These are phyloP conservation scores for Aleurites moluccanus DNA, from an alignment of 441 rosid species.

Conservation along the genomic window DNA sequence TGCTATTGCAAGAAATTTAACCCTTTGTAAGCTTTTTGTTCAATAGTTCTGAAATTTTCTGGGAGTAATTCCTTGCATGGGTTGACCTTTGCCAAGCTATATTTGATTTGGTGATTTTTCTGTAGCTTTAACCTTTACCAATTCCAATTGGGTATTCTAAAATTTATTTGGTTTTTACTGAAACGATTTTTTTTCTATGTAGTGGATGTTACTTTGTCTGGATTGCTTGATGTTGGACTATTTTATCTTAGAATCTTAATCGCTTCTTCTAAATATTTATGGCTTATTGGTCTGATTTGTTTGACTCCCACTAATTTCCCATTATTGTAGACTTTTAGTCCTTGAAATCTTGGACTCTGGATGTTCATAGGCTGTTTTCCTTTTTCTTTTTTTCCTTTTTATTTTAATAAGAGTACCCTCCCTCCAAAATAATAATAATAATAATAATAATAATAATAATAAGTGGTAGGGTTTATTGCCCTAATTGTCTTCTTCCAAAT, in stretches of 20 bases:
- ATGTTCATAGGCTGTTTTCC: neutral
- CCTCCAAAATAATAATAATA: too few relatives aligned
- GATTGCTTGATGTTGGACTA: slow-evolving; percentile 7
- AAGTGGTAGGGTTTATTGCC: neutral
- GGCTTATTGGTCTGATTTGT: neutral
- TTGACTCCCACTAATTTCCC: neutral
- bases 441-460: too few relatives aligned
- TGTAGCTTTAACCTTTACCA: neutral
- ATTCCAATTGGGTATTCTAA: neutral
- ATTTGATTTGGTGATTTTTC: neutral
- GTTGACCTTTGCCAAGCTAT: neutral
- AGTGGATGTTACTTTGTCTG: neutral
- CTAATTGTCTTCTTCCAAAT: neutral
- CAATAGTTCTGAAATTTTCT: neutral
- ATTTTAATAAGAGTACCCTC: neutral
- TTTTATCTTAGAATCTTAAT: neutral
- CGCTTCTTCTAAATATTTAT: too few relatives aligned
- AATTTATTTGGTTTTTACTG: neutral
- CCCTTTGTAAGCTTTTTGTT: neutral
- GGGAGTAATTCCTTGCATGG: neutral
- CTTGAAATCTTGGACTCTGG: neutral
- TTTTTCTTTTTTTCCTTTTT: neutral
- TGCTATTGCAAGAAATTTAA: neutral
- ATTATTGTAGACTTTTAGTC: neutral
- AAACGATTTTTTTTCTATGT: neutral